Base-by-base conservation (phyloP, 2,329 filamentous ascomycete species). In the Cordyceps farinosa region DNA sequence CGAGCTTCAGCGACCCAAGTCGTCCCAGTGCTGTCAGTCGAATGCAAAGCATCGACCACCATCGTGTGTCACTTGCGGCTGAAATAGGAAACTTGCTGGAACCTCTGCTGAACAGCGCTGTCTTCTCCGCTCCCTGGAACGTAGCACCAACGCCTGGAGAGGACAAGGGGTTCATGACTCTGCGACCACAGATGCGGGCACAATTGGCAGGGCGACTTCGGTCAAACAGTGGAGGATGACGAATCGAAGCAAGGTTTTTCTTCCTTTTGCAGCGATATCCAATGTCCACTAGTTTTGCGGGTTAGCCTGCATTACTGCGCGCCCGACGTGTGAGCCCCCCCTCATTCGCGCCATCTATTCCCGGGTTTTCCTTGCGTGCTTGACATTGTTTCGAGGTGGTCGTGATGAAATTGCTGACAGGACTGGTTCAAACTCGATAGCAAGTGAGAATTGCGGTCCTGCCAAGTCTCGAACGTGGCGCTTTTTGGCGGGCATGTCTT, bases 241-340 rank as follows among this genome's bases (percentile, higher is more conserved):
- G 52, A 30, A 51, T 15, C 42, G n/a, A 36, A 56, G 45, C 60
- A 62, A 62, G 60, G 45, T 61, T 62, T 52, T 62, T 62, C 40
- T 11, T 48, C 27, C 29, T 34, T 32, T 38, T 34, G 27, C 13
- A 42, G 44, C 36, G 30, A 48, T 61, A 45, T 44, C 44, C 27
- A 62, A 57, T 38, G 32, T 38, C 60, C 60, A 62, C 60, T 27
- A 30, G 52, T 51, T 47, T 50, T 62, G 60, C 60, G 60, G 60
- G 60, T 62, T 62, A 62, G 60, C 45, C 32, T 52, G 59, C 40
- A 40, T 30, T 50, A 42, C 29, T 40, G 44, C 36, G 44, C 36
- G 44, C 29, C 29, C 34, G 42, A 34, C 29, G 22, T 29, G 52
- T 22, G 22, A 22, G 22, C 22, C 45, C 11, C 51, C 32, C 59